These are phyloP conservation scores for Yamadazyma paraphyllophila DNA, from an alignment of 805 yeast genomes.

Conservation along the genomic window DNA sequence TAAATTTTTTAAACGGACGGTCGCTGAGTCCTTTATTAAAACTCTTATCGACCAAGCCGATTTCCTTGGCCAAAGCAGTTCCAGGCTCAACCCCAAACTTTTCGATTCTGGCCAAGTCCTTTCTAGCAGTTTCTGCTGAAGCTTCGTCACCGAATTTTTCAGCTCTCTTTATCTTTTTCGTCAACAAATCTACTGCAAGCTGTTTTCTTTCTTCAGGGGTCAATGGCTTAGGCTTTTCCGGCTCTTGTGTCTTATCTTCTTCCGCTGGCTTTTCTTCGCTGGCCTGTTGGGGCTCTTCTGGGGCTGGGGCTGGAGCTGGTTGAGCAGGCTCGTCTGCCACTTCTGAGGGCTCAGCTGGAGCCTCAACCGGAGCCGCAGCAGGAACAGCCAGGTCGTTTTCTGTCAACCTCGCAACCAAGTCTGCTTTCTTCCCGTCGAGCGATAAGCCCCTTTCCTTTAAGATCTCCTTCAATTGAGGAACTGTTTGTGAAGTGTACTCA, in stretches of 20 bases:
- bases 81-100: slow-evolving; percentile 79
- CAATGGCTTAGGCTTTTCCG: slow-evolving; percentile 39
- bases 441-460: slow-evolving; percentile 68
- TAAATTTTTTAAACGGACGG: slow-evolving; percentile 9
- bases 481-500: slow-evolving; percentile 65
- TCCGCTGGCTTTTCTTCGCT: slow-evolving; percentile 13
- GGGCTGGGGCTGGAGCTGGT: slow-evolving; percentile 44
- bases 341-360: slow-evolving; percentile 5
- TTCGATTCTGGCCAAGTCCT: slow-evolving; percentile 66
- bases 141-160: slow-evolving; percentile 73
- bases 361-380: slow-evolving; percentile 14
- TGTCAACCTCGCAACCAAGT: slow-evolving; percentile 61
- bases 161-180: slow-evolving; percentile 67
- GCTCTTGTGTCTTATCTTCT: slow-evolving; percentile 19
- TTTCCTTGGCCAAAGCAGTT: slow-evolving; percentile 63
- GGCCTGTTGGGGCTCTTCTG: slow-evolving; percentile 41
- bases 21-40: slow-evolving; percentile 23
- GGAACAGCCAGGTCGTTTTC: slow-evolving; percentile 45
- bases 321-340: neutral
- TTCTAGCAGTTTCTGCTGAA: slow-evolving; percentile 53
- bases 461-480: slow-evolving; percentile 78
- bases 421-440: slow-evolving; percentile 77
- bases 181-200: slow-evolving; percentile 64
- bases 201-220: slow-evolving; percentile 70
- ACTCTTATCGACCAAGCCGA: slow-evolving; percentile 50